Conservation (phyloP, 2,329 filamentous ascomycete genomes). For the Trichoderma pleuroti region DNA sequence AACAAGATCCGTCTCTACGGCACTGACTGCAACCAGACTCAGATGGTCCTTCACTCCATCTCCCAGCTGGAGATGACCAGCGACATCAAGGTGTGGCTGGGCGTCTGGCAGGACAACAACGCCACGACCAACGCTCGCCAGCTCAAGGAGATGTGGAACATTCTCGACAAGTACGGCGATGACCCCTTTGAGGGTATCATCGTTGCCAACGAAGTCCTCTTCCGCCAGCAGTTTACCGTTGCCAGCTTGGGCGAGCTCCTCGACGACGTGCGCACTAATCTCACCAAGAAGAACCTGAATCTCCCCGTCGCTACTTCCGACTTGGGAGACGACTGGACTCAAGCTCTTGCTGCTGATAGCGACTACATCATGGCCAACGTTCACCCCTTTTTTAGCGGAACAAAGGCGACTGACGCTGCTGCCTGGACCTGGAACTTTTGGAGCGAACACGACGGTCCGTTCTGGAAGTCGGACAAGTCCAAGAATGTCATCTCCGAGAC, state of each 20-base stretch:
- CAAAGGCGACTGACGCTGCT: slow-evolving; percentile 63
- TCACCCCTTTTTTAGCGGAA: slow-evolving; percentile 90
- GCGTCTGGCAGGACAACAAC: slow-evolving; percentile 88
- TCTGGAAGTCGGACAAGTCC: slow-evolving; percentile 59
- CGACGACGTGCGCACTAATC: slow-evolving; percentile 64
- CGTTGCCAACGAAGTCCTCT: slow-evolving; percentile 74
- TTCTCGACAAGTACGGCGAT: slow-evolving; percentile 66
- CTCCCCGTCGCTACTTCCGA: slow-evolving; percentile 85
- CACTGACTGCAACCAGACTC: slow-evolving; percentile 95
- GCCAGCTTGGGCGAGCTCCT: slow-evolving; percentile 62
- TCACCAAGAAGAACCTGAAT: slow-evolving; percentile 62
- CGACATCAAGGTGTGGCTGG: slow-evolving; percentile 84
- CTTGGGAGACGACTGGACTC: slow-evolving; percentile 82
- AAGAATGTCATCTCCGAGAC: slow-evolving; percentile 86
- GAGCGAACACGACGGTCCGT: slow-evolving; percentile 61
- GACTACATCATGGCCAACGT: slow-evolving; percentile 96
- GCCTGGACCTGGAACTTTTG: slow-evolving; percentile 84
- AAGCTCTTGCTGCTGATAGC: slow-evolving; percentile 62
- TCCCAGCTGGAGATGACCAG: slow-evolving; percentile 66
- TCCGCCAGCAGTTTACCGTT: slow-evolving; percentile 70
- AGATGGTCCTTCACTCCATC: slow-evolving; percentile 86
- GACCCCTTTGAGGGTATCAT: slow-evolving; percentile 78
- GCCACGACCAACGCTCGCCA: slow-evolving; percentile 79
- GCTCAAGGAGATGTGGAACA: slow-evolving; percentile 76
- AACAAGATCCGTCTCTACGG: slow-evolving; percentile 87